phyloP scores from a whole-genome alignment of 2,329 filamentous ascomycete genomes.

The Nigrospora sphaerica region DNA sequence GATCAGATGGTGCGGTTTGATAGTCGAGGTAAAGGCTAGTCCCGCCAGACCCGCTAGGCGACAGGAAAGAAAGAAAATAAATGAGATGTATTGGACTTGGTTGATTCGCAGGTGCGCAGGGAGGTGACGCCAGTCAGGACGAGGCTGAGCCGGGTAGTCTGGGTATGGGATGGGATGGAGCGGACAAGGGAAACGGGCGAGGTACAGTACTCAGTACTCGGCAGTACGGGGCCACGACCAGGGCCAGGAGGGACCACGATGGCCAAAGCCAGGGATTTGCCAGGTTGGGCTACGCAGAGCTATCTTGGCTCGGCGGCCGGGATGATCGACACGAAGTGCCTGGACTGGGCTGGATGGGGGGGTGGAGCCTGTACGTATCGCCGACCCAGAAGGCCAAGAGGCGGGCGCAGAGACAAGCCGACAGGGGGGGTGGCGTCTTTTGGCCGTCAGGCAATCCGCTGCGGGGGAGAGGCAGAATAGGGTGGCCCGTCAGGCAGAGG shows the following conservation, averaged over 20 bases:
- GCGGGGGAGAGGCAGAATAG: too few relatives aligned
- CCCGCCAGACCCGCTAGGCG: conserved; percentile 1
- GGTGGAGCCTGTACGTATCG: too few relatives aligned
- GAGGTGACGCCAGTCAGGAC: conserved; percentile 21
- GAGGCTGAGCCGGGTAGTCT: conserved; percentile 22
- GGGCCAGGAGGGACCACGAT: neutral
- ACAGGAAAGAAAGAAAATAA: conserved; percentile 10
- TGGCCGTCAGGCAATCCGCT: too few relatives aligned
- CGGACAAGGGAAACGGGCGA: too few relatives aligned
- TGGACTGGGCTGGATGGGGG: conserved; percentile 4
- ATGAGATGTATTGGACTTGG: conserved; percentile 12
- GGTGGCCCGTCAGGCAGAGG: too few relatives aligned
- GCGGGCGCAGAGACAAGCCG: too few relatives aligned
- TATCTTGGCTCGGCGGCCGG: conserved; percentile 2
- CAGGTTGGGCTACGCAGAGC: neutral
- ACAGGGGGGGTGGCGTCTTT: too few relatives aligned
- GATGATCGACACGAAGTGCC: conserved; percentile 6
- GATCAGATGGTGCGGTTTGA: neutral
- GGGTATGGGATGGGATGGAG: conserved; percentile 1
- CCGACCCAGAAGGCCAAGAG: too few relatives aligned
- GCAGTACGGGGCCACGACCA: too few relatives aligned
- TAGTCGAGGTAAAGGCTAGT: neutral
- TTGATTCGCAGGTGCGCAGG: conserved; percentile 14
- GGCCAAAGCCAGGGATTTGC: neutral
- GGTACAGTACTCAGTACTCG: too few relatives aligned